Evolutionary conservation across 768 basidiomycete genomes (phyloP).

Genomic region (Mycena sanguinolenta): DNA sequence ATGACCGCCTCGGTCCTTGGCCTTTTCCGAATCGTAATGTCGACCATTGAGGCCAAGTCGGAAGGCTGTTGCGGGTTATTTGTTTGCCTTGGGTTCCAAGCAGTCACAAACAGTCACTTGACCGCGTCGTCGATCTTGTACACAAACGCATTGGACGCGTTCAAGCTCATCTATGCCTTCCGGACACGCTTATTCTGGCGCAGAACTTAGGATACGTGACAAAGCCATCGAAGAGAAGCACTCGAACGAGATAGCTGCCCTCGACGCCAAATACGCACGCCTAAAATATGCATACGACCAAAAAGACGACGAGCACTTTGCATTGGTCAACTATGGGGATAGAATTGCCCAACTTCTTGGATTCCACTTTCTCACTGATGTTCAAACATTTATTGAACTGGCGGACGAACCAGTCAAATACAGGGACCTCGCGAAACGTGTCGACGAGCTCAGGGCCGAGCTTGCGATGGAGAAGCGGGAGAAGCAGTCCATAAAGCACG

Average conservation of each 20-base stretch:
- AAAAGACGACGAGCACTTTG: constrained; percentile 54
- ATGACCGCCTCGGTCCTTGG: constrained; percentile 77
- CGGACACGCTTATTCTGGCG: constrained; percentile 45
- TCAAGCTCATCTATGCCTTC: constrained; percentile 12
- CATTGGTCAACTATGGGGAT: constrained; percentile 50
- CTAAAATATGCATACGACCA: constrained; percentile 52
- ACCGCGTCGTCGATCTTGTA: constrained; percentile 9
- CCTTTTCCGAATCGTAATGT: constrained; percentile 82
- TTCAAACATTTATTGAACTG: constrained; percentile 55
- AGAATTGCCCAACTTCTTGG: constrained; percentile 59
- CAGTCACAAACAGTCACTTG: constrained; percentile 8
- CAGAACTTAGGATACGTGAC: constrained; percentile 52
- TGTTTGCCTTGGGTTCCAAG: no score
- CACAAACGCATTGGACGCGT: constrained; percentile 14
- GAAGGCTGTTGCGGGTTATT: no score
- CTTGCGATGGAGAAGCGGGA: constrained; percentile 16
- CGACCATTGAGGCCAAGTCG: constrained; percentile 46
- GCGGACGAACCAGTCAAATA: constrained; percentile 51
- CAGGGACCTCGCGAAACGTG: constrained; percentile 51
- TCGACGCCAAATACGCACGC: constrained; percentile 49
- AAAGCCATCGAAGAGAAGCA: constrained; percentile 51
- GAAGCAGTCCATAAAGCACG: constrained; percentile 56
- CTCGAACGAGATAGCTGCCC: constrained; percentile 45
- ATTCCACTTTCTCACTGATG: constrained; percentile 57
- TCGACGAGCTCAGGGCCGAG: constrained; percentile 47